Base-by-base conservation (phyloP, 2,329 filamentous ascomycete genomes). In the Xylaria sp. region DNA sequence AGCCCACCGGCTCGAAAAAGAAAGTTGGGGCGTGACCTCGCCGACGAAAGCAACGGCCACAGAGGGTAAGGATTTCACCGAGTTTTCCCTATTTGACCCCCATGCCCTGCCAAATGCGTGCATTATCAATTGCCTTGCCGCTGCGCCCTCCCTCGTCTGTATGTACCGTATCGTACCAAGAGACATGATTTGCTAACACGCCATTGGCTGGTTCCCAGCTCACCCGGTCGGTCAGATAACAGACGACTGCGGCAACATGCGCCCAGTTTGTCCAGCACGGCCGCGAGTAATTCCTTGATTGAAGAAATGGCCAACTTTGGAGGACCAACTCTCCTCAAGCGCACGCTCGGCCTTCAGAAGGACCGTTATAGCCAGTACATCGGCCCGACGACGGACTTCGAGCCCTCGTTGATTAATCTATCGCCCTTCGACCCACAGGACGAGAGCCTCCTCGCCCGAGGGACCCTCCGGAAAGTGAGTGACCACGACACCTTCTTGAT, bases 311-410 rank as follows among this genome's bases (percentile, higher is more conserved):
- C 89, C 78, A 90, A 91, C 78, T 87, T 91, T 74, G 89, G 89
- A 69, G 89, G 88, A 46, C 87, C 88, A 62, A 89, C 88, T 66
- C 82, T 90, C 74, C 83, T 92, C 66, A 90, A 90, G 79, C 86
- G 89, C 77, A 91, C 90, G 17, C 83, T 96, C 66, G 93, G 93
- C 68, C 85, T 96, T 73, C 92, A 95, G 78, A 84, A 88, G 76
- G 90, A 93, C 79, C 89, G 92, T 69, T 93, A 92, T 79, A 93
- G 92, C 81, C 91, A 93, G 80, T 93, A 95, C 77, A 93, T 96
- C 74, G 93, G 93, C 31, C 88, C 91, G 66, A 95, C 92, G 59
- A 94, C 92, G 59, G 92, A 94, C 75, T 93, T 94, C 77, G 93
- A 96, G 78, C 91, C 92, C 17, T 90, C 90, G n/a, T 85, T 96